A percentile compares a stretch with the other conserved stretches of the same genome.
These are phyloP conservation scores for Acorus calamus DNA, from an alignment of 106 monocot genomes.

Conservation along the genomic window DNA sequence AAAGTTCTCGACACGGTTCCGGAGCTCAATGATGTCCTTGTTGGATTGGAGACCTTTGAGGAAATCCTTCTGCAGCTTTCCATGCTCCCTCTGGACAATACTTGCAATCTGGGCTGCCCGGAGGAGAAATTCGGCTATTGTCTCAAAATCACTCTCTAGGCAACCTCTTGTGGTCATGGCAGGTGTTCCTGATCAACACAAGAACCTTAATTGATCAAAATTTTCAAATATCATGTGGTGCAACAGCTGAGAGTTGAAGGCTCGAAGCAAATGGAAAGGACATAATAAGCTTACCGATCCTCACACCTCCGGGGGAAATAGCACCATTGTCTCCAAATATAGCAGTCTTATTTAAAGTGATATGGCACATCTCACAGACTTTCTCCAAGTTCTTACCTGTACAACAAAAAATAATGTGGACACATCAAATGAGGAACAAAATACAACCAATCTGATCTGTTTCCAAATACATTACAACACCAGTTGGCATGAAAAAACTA, in stretches of 20 bases:
- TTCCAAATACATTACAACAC: too few species aligned
- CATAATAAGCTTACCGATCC: conserved; percentile 50
- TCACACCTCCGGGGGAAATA: conserved; percentile 76
- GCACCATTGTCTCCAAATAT: conserved; percentile 86
- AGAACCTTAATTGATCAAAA: not conserved
- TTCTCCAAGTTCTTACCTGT: conserved; percentile 75
- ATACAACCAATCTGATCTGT: too few species aligned
- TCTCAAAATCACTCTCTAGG: conserved; percentile 60
- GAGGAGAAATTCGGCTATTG: conserved; percentile 56
- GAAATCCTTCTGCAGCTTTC: conserved; percentile 53
- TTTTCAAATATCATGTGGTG: too few species aligned
- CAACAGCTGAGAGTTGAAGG: too few species aligned
- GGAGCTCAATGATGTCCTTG: conserved; percentile 49
- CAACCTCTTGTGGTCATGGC: conserved; percentile 82
- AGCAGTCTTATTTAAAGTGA: conserved; percentile 83
- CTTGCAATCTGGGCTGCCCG: conserved; percentile 54
- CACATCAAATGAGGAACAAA: too few species aligned
- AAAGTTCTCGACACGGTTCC: conserved; percentile 51
- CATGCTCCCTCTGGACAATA: conserved; percentile 47
- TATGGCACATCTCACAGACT: conserved; percentile 89
- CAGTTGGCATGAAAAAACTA: too few species aligned
- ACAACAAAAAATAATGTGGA: too few species aligned
- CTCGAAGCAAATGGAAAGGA: not conserved
- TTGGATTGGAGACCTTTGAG: conserved; percentile 37
- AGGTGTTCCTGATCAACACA: conserved; percentile 41